These are phyloP conservation scores for Aspergillus texensis DNA, from an alignment of 2,329 filamentous ascomycete genomes.

Conservation along the genomic window DNA sequence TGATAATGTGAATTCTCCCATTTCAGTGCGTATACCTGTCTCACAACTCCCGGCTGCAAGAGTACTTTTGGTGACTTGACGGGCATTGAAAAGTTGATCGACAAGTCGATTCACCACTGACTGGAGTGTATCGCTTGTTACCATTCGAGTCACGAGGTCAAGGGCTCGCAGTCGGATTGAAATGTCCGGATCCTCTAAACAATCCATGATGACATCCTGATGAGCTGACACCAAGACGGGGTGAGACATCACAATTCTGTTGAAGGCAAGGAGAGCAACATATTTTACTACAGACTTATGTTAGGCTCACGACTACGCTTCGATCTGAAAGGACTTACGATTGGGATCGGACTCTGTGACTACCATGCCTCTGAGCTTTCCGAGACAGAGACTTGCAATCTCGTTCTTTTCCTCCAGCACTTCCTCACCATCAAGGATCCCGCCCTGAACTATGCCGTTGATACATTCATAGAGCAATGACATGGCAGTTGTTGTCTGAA, in stretches of 20 bases:
- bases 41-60: constrained; percentile 39
- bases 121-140: constrained; percentile 81
- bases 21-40: constrained; percentile 14
- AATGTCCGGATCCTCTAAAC: constrained; percentile 93
- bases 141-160: constrained; percentile 91
- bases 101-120: constrained; percentile 84
- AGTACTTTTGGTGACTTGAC: constrained; percentile 52
- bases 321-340: constrained; percentile 57
- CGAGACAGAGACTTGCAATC: constrained; percentile 88
- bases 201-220: constrained; percentile 94
- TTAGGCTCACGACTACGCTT: background rate
- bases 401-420: constrained; percentile 83
- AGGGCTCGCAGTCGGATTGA: constrained; percentile 92
- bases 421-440: constrained; percentile 82
- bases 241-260: constrained; percentile 88
- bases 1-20: constrained; percentile 2
- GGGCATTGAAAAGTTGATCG: constrained; percentile 74
- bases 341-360: constrained; percentile 93
- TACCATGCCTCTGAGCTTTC: constrained; percentile 91
- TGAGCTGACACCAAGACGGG: constrained; percentile 86
- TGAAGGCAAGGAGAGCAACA: constrained; percentile 91
- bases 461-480: constrained; percentile 98
- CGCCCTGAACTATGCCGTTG: constrained; percentile 96
- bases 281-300: constrained; percentile 74
- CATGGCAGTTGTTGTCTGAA: constrained; percentile 94